Evolutionary conservation across 2,329 filamentous ascomycete genomes (phyloP).

Genomic region (Pseudocercospora cruenta): DNA sequence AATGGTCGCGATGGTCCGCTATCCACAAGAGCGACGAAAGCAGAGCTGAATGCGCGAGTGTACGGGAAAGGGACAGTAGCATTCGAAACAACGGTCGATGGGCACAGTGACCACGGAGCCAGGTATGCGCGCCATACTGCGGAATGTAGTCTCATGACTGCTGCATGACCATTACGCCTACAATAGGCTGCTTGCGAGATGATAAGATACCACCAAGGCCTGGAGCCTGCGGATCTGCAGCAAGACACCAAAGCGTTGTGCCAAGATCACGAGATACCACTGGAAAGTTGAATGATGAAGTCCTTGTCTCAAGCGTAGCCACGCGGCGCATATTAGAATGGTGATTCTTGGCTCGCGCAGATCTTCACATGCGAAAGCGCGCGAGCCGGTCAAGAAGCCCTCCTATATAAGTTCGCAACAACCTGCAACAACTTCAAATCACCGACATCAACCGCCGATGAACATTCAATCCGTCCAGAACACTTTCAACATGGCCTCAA

Average conservation of each 20-base stretch:
- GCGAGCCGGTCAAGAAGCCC: not conserved
- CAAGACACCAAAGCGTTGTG: not conserved
- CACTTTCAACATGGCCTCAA: not conserved
- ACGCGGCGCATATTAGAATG: not conserved
- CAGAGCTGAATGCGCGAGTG: not conserved
- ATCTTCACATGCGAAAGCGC: not conserved
- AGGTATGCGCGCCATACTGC: not conserved
- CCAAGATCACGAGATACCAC: not conserved
- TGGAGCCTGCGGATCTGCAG: not conserved
- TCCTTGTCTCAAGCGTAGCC: not conserved
- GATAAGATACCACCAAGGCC: not conserved
- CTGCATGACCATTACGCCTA: not conserved
- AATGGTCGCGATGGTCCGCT: not conserved
- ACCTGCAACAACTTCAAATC: not conserved
- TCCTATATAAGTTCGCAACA: not conserved
- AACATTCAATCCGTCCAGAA: too few relatives aligned
- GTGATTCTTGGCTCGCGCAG: not conserved
- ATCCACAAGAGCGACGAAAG: not conserved
- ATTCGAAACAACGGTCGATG: not conserved
- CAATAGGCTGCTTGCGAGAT: not conserved
- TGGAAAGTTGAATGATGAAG: not conserved
- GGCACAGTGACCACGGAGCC: not conserved
- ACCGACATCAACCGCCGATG: not conserved
- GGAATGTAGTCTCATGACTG: not conserved
- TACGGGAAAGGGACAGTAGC: not conserved